phyloP scores from a whole-genome alignment of 345 rosid species.

The Microthlaspi erraticum region DNA sequence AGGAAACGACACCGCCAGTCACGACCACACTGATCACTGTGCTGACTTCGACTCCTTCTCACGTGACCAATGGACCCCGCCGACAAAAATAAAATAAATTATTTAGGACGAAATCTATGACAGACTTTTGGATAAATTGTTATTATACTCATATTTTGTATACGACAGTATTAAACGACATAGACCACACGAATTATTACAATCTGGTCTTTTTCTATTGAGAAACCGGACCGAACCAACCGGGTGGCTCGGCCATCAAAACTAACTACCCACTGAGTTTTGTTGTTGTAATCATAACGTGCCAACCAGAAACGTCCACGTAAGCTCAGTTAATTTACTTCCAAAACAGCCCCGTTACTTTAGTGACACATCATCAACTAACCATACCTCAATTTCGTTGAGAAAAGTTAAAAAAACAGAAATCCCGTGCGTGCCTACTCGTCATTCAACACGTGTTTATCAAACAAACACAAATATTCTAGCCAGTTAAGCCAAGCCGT shows the following conservation, averaged over 20 bases:
- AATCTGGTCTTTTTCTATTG: background rate
- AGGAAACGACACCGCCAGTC: no score
- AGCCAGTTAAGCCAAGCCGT: no score
- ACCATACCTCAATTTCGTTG: conserved; percentile 4
- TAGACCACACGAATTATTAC: background rate
- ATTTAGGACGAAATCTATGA: background rate
- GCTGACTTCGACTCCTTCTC: conserved; percentile 12
- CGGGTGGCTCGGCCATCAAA: background rate
- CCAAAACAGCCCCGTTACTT: background rate
- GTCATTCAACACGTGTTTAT: conserved; percentile 25
- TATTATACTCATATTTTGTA: no score
- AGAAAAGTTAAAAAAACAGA: background rate
- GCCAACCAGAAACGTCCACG: conserved; percentile 29
- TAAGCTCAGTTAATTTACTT: background rate
- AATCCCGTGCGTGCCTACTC: conserved; percentile 15
- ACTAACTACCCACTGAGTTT: background rate
- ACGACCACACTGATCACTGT: no score
- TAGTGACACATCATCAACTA: background rate
- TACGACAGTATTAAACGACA: background rate
- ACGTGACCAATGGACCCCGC: background rate
- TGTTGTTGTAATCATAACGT: background rate
- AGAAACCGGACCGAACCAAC: background rate
- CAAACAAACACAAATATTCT: background rate
- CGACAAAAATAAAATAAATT: background rate
- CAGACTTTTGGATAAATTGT: no score